phyloP scores from a whole-genome alignment of 2,329 filamentous ascomycete genomes.

The Alternaria brassicae region DNA sequence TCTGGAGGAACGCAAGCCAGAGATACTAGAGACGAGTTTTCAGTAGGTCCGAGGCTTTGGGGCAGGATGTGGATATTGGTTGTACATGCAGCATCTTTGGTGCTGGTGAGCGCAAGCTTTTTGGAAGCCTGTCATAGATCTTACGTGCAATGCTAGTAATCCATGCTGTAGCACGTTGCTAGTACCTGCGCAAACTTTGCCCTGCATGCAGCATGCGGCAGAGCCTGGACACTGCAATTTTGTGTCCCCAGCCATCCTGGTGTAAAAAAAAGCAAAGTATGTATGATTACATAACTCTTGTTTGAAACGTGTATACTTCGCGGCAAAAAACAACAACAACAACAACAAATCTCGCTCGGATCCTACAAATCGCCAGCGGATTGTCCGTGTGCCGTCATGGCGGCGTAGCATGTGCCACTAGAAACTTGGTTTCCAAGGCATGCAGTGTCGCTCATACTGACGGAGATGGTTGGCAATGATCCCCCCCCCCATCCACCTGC shows the following conservation, averaged over 20 bases:
- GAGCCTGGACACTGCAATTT: not conserved
- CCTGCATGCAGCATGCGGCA: conserved; percentile 1
- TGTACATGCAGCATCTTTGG: conserved; percentile 4
- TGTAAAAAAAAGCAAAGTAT: not conserved
- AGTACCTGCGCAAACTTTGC: conserved; percentile 5
- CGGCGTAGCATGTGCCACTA: conserved; percentile 13
- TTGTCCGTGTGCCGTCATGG: conserved; percentile 17
- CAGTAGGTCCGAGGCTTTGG: conserved; percentile 38
- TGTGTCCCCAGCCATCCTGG: not conserved
- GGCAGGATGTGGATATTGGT: not conserved
- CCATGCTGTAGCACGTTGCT: conserved; percentile 7
- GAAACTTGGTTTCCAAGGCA: conserved; percentile 10
- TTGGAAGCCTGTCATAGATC: conserved; percentile 5
- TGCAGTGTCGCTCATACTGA: conserved; percentile 6
- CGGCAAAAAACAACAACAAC: conserved; percentile 6
- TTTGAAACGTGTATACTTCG: not conserved
- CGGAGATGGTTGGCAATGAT: conserved; percentile 7
- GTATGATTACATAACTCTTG: not conserved
- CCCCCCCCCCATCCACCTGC: conserved; percentile 9
- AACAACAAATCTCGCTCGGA: conserved; percentile 5
- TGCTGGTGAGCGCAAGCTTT: conserved; percentile 1
- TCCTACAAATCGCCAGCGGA: conserved; percentile 1
- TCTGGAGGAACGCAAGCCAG: conserved; percentile 54
- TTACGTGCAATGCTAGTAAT: conserved; percentile 1
- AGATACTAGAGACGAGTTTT: conserved; percentile 53